Conservation (phyloP, 148 eudicot species). For the Chenopodium formosanum region DNA sequence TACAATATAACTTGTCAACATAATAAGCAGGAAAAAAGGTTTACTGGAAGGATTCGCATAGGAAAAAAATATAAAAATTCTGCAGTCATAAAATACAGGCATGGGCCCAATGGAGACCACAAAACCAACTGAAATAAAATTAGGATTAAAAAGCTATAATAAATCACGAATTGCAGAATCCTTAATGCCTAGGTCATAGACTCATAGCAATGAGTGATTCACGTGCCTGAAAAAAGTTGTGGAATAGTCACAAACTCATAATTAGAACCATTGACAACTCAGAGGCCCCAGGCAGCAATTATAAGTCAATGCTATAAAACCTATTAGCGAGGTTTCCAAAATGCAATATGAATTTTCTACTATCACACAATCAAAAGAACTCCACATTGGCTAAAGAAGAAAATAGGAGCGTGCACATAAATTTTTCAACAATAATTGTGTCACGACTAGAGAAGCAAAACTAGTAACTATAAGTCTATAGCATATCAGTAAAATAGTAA, state of each 20-base stretch:
- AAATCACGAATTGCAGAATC: too few species aligned
- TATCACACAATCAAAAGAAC: not conserved
- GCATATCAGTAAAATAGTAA: not conserved
- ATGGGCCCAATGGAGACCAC: not conserved
- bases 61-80: not conserved
- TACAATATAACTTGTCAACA: slow-evolving; percentile 11
- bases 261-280: too few species aligned
- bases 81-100: not conserved
- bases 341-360: not conserved
- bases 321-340: too few species aligned
- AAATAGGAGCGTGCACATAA: not conserved
- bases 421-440: not conserved
- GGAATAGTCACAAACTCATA: too few species aligned
- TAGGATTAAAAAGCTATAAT: not conserved
- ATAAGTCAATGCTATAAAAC: not conserved
- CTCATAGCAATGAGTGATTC: too few species aligned
- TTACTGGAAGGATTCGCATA: not conserved
- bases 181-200: too few species aligned
- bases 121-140: not conserved
- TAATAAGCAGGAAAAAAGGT: not conserved
- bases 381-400: not conserved
- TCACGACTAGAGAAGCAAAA: not conserved
- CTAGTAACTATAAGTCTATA: not conserved
- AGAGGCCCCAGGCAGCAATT: not conserved
- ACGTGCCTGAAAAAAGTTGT: not conserved